Evolutionary conservation across 2,329 filamentous ascomycete species (phyloP).

Genomic region (Pestalotiopsis sp.): DNA sequence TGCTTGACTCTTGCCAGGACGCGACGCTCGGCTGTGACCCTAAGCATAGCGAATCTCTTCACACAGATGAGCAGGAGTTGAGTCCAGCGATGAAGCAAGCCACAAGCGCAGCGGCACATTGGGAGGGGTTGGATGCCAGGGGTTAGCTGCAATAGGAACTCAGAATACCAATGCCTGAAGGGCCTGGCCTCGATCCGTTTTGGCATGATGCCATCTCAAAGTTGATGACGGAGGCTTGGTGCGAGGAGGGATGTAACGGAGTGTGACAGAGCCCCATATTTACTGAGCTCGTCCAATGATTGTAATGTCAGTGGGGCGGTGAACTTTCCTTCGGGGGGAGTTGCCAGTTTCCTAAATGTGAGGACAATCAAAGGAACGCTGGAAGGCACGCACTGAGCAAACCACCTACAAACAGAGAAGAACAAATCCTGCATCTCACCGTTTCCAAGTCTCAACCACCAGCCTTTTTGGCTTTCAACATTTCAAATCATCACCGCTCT

Average conservation of each 20-base stretch:
- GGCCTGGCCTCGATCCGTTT: not conserved
- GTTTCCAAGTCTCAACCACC: not conserved
- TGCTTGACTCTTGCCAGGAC: not conserved
- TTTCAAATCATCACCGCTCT: not conserved
- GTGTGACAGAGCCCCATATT: not conserved
- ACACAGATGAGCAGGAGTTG: not conserved
- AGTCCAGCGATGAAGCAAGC: conserved; percentile 1
- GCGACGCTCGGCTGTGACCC: not conserved
- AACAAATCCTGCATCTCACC: not conserved
- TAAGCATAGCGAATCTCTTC: not conserved
- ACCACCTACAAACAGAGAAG: not conserved
- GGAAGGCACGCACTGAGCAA: not conserved
- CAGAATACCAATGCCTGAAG: not conserved
- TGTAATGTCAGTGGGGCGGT: not conserved
- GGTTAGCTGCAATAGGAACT: not conserved
- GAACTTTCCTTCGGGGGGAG: not conserved
- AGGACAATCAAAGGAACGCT: not conserved
- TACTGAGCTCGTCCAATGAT: not conserved
- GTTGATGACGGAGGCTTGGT: not conserved
- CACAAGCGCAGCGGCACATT: not conserved
- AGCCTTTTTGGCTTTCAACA: not conserved
- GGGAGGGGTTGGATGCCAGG: not conserved
- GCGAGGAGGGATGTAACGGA: not conserved
- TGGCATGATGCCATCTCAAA: not conserved
- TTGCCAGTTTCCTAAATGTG: not conserved